A percentile compares a stretch with the other conserved stretches of the same genome.
phyloP scores from a whole-genome alignment of 139 green algal genomes.

The Auxenochlorella pyrenoidosa region DNA sequence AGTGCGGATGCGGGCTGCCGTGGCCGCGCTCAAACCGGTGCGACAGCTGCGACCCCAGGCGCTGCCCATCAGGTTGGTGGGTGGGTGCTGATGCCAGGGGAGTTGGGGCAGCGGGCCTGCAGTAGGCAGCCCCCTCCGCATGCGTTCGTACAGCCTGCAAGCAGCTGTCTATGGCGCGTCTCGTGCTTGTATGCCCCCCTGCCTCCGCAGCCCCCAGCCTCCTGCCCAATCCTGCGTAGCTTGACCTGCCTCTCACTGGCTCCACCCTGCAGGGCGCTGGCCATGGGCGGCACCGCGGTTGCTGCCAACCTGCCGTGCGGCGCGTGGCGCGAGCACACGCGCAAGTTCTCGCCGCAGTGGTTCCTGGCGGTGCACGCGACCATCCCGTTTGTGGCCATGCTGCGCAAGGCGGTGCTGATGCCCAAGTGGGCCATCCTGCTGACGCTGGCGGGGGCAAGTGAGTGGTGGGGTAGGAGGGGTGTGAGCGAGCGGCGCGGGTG shows the following conservation, averaged over 20 bases:
- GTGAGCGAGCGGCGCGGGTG: background rate
- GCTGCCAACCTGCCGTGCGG: constrained; percentile 86
- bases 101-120: background rate
- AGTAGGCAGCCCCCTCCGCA: too few species aligned
- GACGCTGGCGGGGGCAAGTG: constrained; percentile 70
- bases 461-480: background rate
- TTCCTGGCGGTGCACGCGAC: constrained; percentile 89
- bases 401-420: constrained; percentile 92
- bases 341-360: constrained; percentile 90
- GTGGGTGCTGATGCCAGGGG: background rate
- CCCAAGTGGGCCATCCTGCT: constrained; percentile 80
- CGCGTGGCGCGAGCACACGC: constrained; percentile 78
- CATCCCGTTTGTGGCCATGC: constrained; percentile 89
- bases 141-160: too few species aligned
- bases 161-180: too few species aligned
- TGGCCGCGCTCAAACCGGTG: constrained; percentile 74
- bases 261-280: constrained; percentile 6
- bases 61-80: background rate
- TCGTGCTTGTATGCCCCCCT: too few species aligned
- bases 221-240: too few species aligned
- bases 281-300: constrained; percentile 62
- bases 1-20: constrained; percentile 71
- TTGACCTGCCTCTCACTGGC: background rate
- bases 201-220: too few species aligned
- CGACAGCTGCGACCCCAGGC: constrained; percentile 74